phyloP scores from a whole-genome alignment of 208 protist species.

The Kentomonas sorsogonicus region DNA sequence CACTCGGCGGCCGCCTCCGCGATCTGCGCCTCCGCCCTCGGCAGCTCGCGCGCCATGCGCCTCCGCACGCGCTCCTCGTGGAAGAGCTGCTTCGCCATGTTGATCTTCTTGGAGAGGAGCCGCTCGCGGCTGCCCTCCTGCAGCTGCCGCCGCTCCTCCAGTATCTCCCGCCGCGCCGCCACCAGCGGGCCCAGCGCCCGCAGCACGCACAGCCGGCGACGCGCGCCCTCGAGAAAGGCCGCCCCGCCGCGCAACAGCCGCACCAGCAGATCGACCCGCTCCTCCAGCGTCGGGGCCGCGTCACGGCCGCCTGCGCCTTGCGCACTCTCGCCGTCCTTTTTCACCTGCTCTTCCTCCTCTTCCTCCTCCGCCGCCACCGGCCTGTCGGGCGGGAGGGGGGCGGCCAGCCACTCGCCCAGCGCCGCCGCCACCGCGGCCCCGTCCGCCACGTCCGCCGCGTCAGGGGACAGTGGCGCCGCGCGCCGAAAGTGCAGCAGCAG shows the following conservation, averaged over 20 bases:
- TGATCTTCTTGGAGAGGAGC: slow-evolving; percentile 68
- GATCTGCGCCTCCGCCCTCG: too few relatives aligned
- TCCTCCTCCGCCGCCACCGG: not conserved
- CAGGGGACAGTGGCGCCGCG: not conserved
- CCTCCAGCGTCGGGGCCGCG: not conserved
- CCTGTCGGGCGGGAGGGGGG: not conserved
- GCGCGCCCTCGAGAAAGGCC: not conserved
- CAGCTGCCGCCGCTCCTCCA: slow-evolving; percentile 41
- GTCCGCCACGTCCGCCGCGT: not conserved
- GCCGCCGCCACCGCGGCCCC: not conserved
- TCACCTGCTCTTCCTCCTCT: not conserved
- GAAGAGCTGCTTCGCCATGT: slow-evolving; percentile 83
- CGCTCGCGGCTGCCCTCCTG: slow-evolving; percentile 56
- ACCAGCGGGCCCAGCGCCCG: not conserved
- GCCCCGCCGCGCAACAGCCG: not conserved
- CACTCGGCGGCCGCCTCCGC: too few relatives aligned
- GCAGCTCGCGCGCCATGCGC: slow-evolving; percentile 58
- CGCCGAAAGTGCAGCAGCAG: too few relatives aligned
- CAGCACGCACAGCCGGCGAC: not conserved
- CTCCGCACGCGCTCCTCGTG: slow-evolving; percentile 63
- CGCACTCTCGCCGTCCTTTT: not conserved
- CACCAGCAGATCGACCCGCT: not conserved
- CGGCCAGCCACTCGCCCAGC: too few relatives aligned
- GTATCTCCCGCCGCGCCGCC: slow-evolving; percentile 26
- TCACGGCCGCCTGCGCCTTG: not conserved